phyloP scores from a whole-genome alignment of 1,284 basidiomycete genomes.

The Leccinum fuscescens region DNA sequence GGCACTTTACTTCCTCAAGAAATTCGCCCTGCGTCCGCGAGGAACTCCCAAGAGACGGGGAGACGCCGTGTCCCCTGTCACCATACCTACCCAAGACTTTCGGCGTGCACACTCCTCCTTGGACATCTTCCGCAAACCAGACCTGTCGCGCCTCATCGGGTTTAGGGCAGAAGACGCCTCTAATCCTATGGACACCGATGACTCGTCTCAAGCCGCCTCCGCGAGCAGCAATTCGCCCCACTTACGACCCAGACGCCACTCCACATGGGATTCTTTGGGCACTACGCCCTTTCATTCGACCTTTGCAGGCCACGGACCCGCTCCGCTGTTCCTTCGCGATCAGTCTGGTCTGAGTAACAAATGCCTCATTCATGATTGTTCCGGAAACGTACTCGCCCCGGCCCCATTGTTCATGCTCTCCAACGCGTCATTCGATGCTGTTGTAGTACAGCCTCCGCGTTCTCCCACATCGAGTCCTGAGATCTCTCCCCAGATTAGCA shows the following conservation, averaged over 20 bases:
- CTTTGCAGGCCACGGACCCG: slow-evolving; percentile 12
- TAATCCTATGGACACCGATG: slow-evolving; percentile 31
- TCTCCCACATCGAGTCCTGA: slow-evolving; percentile 1
- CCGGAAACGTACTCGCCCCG: slow-evolving; percentile 15
- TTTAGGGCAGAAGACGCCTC: slow-evolving; percentile 32
- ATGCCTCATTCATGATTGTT: background rate
- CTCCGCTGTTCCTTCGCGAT: slow-evolving; percentile 13
- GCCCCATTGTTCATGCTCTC: slow-evolving; percentile 13
- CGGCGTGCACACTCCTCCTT: slow-evolving; percentile 34
- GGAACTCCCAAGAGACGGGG: slow-evolving; percentile 18
- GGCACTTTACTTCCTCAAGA: slow-evolving; percentile 43
- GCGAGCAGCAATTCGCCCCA: slow-evolving; percentile 26
- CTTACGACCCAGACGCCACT: slow-evolving; percentile 22
- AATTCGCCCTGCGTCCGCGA: slow-evolving; percentile 34
- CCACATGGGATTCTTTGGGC: slow-evolving; percentile 24
- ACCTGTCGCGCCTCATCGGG: slow-evolving; percentile 42
- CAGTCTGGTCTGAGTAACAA: background rate
- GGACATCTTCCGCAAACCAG: slow-evolving; percentile 41
- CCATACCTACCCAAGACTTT: slow-evolving; percentile 18
- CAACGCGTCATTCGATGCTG: slow-evolving; percentile 7
- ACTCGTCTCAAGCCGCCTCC: slow-evolving; percentile 34
- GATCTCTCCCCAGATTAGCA: slow-evolving; percentile 4
- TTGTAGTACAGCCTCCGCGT: slow-evolving; percentile 8
- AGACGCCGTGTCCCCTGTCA: slow-evolving; percentile 21
- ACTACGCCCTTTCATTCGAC: slow-evolving; percentile 10